These are phyloP conservation scores for Pseudogymnoascus sp. DNA, from an alignment of 2,329 filamentous ascomycete species.

Conservation along the genomic window DNA sequence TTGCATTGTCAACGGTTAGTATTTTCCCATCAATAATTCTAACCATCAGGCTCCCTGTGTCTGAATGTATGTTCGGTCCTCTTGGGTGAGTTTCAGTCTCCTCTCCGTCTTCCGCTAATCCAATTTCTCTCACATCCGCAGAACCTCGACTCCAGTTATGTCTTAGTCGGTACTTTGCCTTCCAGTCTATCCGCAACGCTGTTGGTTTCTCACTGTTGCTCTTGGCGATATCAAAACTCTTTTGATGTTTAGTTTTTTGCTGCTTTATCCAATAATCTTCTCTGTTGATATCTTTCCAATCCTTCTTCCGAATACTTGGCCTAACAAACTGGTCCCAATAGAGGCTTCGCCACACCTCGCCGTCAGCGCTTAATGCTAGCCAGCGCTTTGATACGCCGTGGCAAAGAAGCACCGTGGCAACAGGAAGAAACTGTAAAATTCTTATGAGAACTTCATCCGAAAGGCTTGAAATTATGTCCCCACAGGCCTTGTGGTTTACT, in stretches of 20 bases:
- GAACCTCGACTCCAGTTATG: slow-evolving; percentile 86
- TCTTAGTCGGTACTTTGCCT: slow-evolving; percentile 75
- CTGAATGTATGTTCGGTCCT: slow-evolving; percentile 23
- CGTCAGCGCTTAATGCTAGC: slow-evolving; percentile 63
- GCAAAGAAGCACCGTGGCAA: slow-evolving; percentile 55
- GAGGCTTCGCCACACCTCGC: slow-evolving; percentile 81
- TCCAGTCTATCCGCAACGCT: slow-evolving; percentile 59
- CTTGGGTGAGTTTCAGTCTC: not conserved
- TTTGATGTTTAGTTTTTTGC: slow-evolving; percentile 38
- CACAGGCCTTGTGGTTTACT: not conserved
- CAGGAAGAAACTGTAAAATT: slow-evolving; percentile 69
- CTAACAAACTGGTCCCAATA: slow-evolving; percentile 85
- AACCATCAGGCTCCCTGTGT: slow-evolving; percentile 57
- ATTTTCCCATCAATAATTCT: slow-evolving; percentile 70
- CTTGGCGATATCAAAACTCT: slow-evolving; percentile 43
- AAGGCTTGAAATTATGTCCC: slow-evolving; percentile 60
- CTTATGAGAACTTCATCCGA: slow-evolving; percentile 85
- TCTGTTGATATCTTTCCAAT: slow-evolving; percentile 1
- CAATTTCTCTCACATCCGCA: slow-evolving; percentile 70
- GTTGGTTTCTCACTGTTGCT: slow-evolving; percentile 12
- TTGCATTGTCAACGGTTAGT: slow-evolving; percentile 61
- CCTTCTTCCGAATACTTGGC: slow-evolving; percentile 34
- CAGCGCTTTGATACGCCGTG: slow-evolving; percentile 67
- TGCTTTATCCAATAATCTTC: slow-evolving; percentile 1
- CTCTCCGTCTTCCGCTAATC: slow-evolving; percentile 40